phyloP scores from a whole-genome alignment of 805 yeast genomes.

The Myxozyma lipomycoides region DNA sequence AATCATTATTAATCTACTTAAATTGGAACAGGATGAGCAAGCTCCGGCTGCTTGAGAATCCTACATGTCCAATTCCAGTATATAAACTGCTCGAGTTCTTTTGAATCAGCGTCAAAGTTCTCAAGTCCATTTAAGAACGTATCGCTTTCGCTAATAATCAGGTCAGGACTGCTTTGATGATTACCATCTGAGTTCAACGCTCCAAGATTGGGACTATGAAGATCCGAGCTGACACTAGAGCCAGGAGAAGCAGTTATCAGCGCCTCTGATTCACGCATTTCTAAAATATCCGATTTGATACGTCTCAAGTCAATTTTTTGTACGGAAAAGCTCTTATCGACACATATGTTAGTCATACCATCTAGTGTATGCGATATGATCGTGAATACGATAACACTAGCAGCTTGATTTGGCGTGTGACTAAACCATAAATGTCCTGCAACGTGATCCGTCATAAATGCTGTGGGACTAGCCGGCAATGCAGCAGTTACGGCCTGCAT shows the following conservation, averaged over 20 bases:
- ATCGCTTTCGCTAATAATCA: background rate
- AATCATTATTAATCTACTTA: too few species aligned
- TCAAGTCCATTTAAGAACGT: background rate
- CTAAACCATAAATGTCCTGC: constrained; percentile 11
- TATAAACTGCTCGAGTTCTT: constrained; percentile 1
- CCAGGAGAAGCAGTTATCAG: background rate
- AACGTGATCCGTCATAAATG: background rate
- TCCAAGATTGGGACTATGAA: background rate
- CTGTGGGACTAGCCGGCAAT: background rate
- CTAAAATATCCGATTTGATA: background rate
- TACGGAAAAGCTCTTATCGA: constrained; percentile 7
- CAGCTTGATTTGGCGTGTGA: constrained; percentile 8
- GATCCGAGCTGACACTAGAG: background rate
- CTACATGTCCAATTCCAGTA: constrained; percentile 26
- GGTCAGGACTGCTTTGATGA: too few species aligned
- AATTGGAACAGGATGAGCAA: background rate
- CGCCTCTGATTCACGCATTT: background rate
- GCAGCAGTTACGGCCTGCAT: background rate
- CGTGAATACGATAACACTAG: constrained; percentile 8
- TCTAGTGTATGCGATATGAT: constrained; percentile 8
- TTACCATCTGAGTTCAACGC: background rate
- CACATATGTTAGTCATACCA: constrained; percentile 9
- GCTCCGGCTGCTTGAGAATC: constrained; percentile 14
- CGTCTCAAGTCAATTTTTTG: background rate
- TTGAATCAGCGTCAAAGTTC: background rate